Evolutionary conservation across 1,139 yeast genomes (phyloP), one percentile per base, ranked within the genome.

Genomic region (Maudiozyma humilis): DNA sequence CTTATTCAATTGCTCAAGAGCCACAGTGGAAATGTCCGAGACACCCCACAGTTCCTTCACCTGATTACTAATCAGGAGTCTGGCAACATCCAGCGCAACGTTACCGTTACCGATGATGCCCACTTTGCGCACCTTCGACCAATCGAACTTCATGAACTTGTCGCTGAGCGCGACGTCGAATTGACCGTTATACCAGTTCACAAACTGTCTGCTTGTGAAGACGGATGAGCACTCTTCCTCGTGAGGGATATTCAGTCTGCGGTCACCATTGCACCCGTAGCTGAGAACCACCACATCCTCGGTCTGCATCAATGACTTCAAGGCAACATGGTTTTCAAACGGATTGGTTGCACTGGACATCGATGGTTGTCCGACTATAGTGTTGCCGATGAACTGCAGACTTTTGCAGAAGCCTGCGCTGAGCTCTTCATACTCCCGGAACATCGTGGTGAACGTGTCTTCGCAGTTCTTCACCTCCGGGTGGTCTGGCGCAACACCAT

Each of bases 401-500:
- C 18, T 64, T 60, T 31, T 17, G 30, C 39, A 38, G 15, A 17
- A 25, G 5, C 35, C 37, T 12, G 30, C 10, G 20, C 45, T 36
- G 2, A 40, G 38, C 1, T 41, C 46, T 30, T 36, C 44, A 30
- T 47, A 50, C 33, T 61, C 68, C 20, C 57, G 51, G 57, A 82
- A 82, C 25, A 83, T 73, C 47, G 79, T 78, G 5, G 73, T 73
- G 59, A 93, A 80, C 45, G 88, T 81, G 19, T 84, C 93, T 61
- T 87, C 88, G 57, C 93, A 83, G 50, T 79, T 80, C 62, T 91
- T 91, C 32, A 91, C 97, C 58, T 91, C 98, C 0, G 96, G 96
- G 63, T 91, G 98, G 65, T 91, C 99, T 1, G 99, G 99, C 0
- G 98, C 97, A n/a, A 91, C 97, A 1, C 99, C 99, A 59, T 78